Percentiles rank a stretch among this genome's conserved stretches.
These are phyloP conservation scores for Corymbia maculata DNA, from an alignment of 345 rosid species.

Conservation along the genomic window DNA sequence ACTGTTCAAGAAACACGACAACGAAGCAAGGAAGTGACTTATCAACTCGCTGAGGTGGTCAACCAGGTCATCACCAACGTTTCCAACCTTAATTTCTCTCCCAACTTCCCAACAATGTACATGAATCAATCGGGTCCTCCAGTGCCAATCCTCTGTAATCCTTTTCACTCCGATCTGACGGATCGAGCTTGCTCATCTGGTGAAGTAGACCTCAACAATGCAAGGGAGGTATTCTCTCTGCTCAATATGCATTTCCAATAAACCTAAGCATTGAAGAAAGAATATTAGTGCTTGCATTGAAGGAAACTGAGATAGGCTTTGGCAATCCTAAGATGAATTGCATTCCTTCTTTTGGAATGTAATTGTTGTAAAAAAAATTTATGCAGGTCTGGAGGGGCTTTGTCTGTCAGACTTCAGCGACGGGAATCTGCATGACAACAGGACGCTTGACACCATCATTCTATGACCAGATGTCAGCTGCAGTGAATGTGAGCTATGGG, in stretches of 20 bases:
- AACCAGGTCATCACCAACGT: conserved; percentile 92
- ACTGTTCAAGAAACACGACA: conserved; percentile 69
- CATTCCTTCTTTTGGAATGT: not conserved
- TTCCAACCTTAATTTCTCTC: conserved; percentile 87
- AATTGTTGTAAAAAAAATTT: not conserved
- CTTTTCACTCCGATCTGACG: conserved; percentile 44
- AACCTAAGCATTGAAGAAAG: not conserved
- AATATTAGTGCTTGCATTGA: not conserved
- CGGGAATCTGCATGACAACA: conserved; percentile 51
- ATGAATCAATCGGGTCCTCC: conserved; percentile 87
- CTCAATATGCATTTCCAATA: not conserved
- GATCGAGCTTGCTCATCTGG: conserved; percentile 61
- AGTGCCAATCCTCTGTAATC: conserved; percentile 83
- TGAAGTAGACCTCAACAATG: conserved; percentile 68
- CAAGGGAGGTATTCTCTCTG: conserved; percentile 47
- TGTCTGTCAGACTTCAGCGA: conserved; percentile 63
- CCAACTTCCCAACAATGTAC: conserved; percentile 62
- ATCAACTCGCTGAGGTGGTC: conserved; percentile 65
- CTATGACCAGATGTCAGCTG: conserved; percentile 60
- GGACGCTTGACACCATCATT: conserved; percentile 75
- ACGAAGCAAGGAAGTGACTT: conserved; percentile 64
- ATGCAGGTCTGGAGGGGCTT: conserved; percentile 65
- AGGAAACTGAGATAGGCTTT: not conserved
- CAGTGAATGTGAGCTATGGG: conserved; percentile 45
- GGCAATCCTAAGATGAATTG: not conserved